Percentiles rank a stretch among this genome's conserved stretches.
Conservation (phyloP, 768 basidiomycete species). For the Rhodotorula sphaerocarpa region DNA sequence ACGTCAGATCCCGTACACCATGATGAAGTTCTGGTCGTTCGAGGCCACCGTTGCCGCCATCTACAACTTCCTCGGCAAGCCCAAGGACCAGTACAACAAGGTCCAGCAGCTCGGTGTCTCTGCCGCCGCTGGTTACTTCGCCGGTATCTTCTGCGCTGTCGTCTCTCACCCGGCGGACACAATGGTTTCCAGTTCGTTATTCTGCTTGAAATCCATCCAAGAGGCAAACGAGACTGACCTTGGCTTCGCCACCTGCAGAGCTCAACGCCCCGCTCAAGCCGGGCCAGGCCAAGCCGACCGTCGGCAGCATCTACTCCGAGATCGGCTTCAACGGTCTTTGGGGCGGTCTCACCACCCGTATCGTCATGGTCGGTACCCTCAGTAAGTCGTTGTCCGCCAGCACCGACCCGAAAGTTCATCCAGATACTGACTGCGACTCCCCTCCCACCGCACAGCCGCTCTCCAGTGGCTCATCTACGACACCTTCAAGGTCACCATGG, state of each 20-base stretch:
- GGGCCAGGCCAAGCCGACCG: slow-evolving; percentile 35
- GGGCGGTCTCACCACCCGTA: slow-evolving; percentile 69
- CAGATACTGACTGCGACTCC: no score
- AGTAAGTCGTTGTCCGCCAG: slow-evolving; percentile 15
- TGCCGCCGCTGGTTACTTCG: slow-evolving; percentile 38
- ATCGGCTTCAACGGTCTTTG: slow-evolving; percentile 41
- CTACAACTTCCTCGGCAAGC: slow-evolving; percentile 36
- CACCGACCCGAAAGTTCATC: no score
- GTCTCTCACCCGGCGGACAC: slow-evolving; percentile 40
- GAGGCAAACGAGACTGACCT: neutral
- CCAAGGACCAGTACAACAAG: slow-evolving; percentile 39
- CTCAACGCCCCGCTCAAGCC: slow-evolving; percentile 39
- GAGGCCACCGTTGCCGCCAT: slow-evolving; percentile 39
- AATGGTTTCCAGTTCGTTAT: slow-evolving; percentile 32
- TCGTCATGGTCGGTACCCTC: slow-evolving; percentile 67
- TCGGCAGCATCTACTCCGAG: slow-evolving; percentile 37
- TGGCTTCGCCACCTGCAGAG: slow-evolving; percentile 7
- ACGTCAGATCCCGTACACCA: slow-evolving; percentile 41
- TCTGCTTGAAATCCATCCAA: no score
- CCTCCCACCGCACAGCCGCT: slow-evolving; percentile 50
- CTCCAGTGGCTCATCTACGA: slow-evolving; percentile 68
- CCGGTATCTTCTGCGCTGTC: slow-evolving; percentile 40
- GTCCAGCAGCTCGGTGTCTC: slow-evolving; percentile 41
- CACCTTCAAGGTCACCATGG: slow-evolving; percentile 55
- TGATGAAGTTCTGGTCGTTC: slow-evolving; percentile 41